Conservation (phyloP, 2,329 filamentous ascomycete species). For the Claviceps spartinae region DNA sequence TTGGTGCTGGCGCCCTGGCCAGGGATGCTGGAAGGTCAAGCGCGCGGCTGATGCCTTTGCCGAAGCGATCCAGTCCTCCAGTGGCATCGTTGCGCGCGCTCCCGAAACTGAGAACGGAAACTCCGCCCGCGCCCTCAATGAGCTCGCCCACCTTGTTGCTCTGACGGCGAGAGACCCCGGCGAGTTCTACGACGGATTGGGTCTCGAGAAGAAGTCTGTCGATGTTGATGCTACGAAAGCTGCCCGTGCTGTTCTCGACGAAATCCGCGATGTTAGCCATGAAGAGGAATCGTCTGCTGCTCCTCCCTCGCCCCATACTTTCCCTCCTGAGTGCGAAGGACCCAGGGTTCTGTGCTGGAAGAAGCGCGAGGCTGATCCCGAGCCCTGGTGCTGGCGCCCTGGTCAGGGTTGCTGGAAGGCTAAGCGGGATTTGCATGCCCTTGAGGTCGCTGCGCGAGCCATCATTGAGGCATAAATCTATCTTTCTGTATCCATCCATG, state of each 20-base stretch:
- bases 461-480: constrained; percentile 10
- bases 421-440: constrained; percentile 19
- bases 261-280: constrained; percentile 8
- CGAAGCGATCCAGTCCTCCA: constrained; percentile 13
- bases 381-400: constrained; percentile 18
- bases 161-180: constrained; percentile 16
- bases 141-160: constrained; percentile 25
- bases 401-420: constrained; percentile 31
- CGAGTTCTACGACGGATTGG: constrained; percentile 20
- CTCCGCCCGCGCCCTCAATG: constrained; percentile 23
- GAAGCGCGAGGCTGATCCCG: constrained; percentile 8
- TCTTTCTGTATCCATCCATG: neutral
- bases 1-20: constrained; percentile 16
- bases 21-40: constrained; percentile 14
- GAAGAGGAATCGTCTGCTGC: neutral
- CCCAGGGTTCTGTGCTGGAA: constrained; percentile 5
- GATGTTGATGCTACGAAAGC: constrained; percentile 15
- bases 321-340: constrained; percentile 3
- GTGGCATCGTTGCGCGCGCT: constrained; percentile 14
- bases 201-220: constrained; percentile 14
- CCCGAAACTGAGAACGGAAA: constrained; percentile 16
- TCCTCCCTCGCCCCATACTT: constrained; percentile 18
- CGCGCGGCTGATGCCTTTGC: constrained; percentile 12
- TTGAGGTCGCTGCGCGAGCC: constrained; percentile 15
- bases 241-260: constrained; percentile 22